Conservation (phyloP, 1,139 yeast species). For the Entelexis paramagnoliae region DNA sequence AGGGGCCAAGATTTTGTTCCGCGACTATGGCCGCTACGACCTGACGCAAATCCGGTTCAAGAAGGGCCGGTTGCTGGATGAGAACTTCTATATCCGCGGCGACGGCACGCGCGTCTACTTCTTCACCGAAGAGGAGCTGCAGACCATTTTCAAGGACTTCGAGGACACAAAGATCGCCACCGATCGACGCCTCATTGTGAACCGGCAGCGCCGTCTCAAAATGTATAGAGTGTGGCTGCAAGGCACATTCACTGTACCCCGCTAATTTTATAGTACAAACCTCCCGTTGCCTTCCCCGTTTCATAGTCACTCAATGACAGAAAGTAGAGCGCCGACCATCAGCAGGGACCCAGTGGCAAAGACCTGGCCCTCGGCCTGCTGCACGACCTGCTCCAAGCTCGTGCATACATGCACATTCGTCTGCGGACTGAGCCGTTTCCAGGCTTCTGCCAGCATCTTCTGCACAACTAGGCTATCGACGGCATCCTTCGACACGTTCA, state of each 20-base stretch:
- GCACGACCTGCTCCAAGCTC: conserved; percentile 67
- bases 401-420: conserved; percentile 48
- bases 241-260: conserved; percentile 32
- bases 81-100: conserved; percentile 90
- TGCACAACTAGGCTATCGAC: conserved; percentile 79
- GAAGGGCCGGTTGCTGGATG: conserved; percentile 75
- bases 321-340: conserved; percentile 85
- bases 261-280: neutral
- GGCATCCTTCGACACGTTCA: conserved; percentile 66
- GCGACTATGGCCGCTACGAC: conserved; percentile 95
- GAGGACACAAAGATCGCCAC: conserved; percentile 68
- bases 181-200: conserved; percentile 81
- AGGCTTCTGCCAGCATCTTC: conserved; percentile 55
- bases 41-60: conserved; percentile 92
- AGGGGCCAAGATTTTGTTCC: conserved; percentile 77
- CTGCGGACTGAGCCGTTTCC: conserved; percentile 48
- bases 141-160: conserved; percentile 59
- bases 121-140: conserved; percentile 85
- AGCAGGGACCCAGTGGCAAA: conserved; percentile 92
- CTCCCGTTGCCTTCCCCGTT: too few relatives aligned
- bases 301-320: conserved; percentile 44
- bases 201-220: conserved; percentile 80
- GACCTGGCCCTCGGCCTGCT: conserved; percentile 50
- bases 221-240: conserved; percentile 98
- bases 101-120: conserved; percentile 97